Base-by-base conservation (phyloP, 495 filamentous ascomycete genomes). In the Eremomyces bilateralis region DNA sequence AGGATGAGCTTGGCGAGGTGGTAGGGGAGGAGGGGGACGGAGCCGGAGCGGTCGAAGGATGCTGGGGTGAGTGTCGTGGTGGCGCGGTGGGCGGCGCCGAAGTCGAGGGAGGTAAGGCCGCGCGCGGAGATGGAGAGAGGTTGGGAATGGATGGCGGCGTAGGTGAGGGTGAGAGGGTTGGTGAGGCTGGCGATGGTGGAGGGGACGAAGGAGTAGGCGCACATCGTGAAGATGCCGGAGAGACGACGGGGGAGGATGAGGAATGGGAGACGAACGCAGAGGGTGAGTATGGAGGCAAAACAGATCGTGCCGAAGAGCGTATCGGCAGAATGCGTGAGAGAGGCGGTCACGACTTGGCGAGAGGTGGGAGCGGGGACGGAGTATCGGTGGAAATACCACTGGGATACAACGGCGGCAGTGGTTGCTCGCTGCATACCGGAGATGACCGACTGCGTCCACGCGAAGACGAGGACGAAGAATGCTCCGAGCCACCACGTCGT, bases 341-440 rank as follows among this genome's bases (percentile, higher is more conserved):
- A 84, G 13, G 85, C 84, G 34, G 69, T 65, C 28, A 94, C 79
- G 32, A 95, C 71, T 33, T 78, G 71, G 31, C 65, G 63, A 0
- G 78, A 79, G 2, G 76, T 69, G 6, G 80, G 68, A 15, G 76
- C 63, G 8, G 88, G 82, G 22, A 71, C 69, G 16, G 71, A 67
- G 36, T 91, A 73, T 34, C 88, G 79, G 54, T 95, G 85, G 54
- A 95, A 97, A 51, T 97, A 97, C 88, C 88, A 97, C 52, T 97
- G 90, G 15, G 76, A 84, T 22, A 95, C 88, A 8, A 85, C 91
- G 32, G 90, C 90, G 29, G 84, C 83, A 12, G 88, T 92, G 15
- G 83, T 83, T 27, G 80, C 67, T 37, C 88, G 75, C 48, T 95
- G 85, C 15, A 95, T 65, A 20, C 82, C 82, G 20, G 76, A 68